Evolutionary conservation across 306 rosid species (phyloP).

Genomic region (Prosopis cineraria): DNA sequence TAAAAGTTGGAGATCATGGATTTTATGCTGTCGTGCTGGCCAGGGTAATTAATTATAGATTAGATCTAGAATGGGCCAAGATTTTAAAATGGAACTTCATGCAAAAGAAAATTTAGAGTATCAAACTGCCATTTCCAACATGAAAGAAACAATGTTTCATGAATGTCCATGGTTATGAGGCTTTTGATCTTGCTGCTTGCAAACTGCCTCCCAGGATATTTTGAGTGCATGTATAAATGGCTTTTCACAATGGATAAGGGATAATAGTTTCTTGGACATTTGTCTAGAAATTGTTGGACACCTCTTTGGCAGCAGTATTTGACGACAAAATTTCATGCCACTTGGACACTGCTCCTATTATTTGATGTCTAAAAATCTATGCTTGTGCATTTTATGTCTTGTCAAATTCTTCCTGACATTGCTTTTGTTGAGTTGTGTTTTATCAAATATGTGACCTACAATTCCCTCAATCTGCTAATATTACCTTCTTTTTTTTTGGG

Average conservation of each 20-base stretch:
- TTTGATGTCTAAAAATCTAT: conserved; percentile 7
- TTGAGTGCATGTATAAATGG: conserved; percentile 3
- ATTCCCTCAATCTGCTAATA: conserved; percentile 21
- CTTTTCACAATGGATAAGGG: conserved; percentile 25
- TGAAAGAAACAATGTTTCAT: conserved; percentile 19
- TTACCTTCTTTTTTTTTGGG: too few species aligned
- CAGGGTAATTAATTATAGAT: background rate
- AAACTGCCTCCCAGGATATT: background rate
- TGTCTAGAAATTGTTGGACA: background rate
- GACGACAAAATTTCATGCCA: conserved; percentile 13
- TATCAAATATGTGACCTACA: conserved; percentile 19
- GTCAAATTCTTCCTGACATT: conserved; percentile 9
- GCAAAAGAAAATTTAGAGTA: background rate
- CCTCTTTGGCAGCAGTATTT: background rate
- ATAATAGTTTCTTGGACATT: background rate
- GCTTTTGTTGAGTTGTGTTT: conserved; percentile 14
- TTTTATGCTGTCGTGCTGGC: conserved; percentile 14
- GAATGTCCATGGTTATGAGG: conserved; percentile 1
- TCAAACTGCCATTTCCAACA: background rate
- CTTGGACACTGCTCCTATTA: conserved; percentile 12
- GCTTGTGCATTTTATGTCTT: background rate
- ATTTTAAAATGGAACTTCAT: background rate
- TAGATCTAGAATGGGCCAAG: conserved; percentile 6
- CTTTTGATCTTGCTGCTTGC: conserved; percentile 14
- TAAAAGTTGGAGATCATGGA: conserved; percentile 14